phyloP scores from a whole-genome alignment of 345 rosid species.

The Aegle marmelos region DNA sequence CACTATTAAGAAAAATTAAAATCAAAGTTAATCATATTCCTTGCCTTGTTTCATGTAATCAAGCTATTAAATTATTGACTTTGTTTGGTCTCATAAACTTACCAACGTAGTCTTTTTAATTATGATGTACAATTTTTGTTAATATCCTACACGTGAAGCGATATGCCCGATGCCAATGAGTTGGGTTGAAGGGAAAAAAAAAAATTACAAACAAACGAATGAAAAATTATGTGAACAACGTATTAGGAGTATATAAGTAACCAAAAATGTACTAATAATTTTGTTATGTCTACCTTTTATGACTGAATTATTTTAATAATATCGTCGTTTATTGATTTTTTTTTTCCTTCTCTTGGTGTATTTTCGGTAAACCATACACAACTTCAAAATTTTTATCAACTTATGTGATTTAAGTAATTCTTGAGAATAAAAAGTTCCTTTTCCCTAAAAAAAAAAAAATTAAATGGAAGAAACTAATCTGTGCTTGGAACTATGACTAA shows the following conservation, averaged over 20 bases:
- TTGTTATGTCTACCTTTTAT: too few species aligned
- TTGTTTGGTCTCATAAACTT: background rate
- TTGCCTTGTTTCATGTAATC: constrained; percentile 9
- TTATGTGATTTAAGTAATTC: background rate
- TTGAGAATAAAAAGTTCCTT: background rate
- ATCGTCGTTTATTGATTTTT: too few species aligned
- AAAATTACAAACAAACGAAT: background rate
- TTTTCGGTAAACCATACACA: too few species aligned
- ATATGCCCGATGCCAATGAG: background rate
- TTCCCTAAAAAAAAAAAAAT: too few species aligned
- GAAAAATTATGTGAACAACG: background rate
- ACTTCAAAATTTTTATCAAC: background rate
- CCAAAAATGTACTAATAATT: too few species aligned
- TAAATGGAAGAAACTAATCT: too few species aligned
- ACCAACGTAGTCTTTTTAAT: background rate
- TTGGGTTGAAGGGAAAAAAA: background rate
- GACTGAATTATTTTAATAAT: too few species aligned
- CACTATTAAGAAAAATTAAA: background rate
- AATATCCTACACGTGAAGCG: constrained; percentile 25
- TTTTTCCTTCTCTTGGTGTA: too few species aligned
- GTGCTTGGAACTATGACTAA: background rate
- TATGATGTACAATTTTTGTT: background rate
- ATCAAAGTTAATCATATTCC: background rate
- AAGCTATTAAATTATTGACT: background rate
- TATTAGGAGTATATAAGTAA: too few species aligned